A percentile compares a stretch with the other conserved stretches of the same genome.
These are phyloP conservation scores for Prunus mongolica DNA, from an alignment of 306 rosid species.

Conservation along the genomic window DNA sequence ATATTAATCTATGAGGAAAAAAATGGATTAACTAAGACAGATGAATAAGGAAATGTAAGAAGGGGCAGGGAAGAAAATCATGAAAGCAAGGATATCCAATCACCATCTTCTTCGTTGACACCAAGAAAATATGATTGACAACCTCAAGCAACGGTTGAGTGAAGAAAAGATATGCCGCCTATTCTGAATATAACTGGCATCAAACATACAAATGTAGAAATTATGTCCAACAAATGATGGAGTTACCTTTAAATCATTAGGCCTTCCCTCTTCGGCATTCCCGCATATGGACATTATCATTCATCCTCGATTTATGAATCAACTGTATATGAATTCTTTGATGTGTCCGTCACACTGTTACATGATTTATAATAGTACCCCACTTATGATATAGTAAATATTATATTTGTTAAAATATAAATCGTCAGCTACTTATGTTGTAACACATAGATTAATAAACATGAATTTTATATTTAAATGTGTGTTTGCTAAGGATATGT, in stretches of 20 bases:
- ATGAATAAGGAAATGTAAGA: neutral
- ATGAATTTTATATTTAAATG: neutral
- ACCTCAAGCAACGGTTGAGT: slow-evolving; percentile 22
- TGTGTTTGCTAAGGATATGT: neutral
- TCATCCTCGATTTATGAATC: neutral
- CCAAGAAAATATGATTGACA: slow-evolving; percentile 23
- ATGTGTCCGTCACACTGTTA: no score
- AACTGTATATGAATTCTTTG: no score
- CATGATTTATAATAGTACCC: neutral
- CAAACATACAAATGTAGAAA: neutral
- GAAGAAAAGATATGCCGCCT: slow-evolving; percentile 18
- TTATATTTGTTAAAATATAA: no score
- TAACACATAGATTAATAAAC: no score
- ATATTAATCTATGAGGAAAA: neutral
- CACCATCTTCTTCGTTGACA: slow-evolving; percentile 30
- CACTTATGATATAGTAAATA: no score
- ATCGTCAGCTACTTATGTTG: no score
- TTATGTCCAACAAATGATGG: slow-evolving; percentile 18
- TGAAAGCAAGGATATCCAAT: slow-evolving; percentile 16
- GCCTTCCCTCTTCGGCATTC: slow-evolving; percentile 23
- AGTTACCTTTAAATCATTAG: slow-evolving; percentile 32
- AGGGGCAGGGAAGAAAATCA: neutral
- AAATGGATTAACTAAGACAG: neutral
- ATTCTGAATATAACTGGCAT: neutral
- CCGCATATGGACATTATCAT: slow-evolving; percentile 15